phyloP scores from a whole-genome alignment of 345 rosid genomes.

The Corchorus olitorius region DNA sequence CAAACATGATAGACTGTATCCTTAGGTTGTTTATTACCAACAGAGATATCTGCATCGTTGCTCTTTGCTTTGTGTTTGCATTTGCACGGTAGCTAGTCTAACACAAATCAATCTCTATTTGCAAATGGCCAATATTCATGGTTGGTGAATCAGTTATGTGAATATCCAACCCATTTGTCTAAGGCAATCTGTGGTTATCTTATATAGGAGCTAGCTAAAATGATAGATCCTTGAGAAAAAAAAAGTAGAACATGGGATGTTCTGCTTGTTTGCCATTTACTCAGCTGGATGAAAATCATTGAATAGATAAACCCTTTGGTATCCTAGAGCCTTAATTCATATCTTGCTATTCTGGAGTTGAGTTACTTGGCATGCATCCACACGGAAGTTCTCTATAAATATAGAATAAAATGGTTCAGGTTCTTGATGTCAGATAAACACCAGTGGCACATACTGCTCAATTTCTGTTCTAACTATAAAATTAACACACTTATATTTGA shows the following conservation, averaged over 20 bases:
- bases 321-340: neutral
- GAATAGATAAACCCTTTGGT: neutral
- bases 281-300: neutral
- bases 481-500: neutral
- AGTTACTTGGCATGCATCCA: slow-evolving; percentile 11
- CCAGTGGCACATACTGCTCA: slow-evolving; percentile 8
- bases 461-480: neutral
- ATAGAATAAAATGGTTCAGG: slow-evolving; percentile 3
- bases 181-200: neutral
- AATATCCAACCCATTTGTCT: neutral
- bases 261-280: neutral
- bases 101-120: neutral
- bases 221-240: slow-evolving; percentile 4
- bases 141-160: neutral
- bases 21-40: neutral
- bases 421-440: neutral
- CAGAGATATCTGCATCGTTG: neutral
- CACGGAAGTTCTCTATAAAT: neutral
- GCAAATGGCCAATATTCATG: neutral
- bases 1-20: neutral
- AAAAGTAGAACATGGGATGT: neutral
- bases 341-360: neutral
- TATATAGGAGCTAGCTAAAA: neutral
- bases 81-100: neutral
- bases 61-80: neutral